Base-by-base conservation (phyloP, 305 asterid genomes). In the Fraxinus paxiana region DNA sequence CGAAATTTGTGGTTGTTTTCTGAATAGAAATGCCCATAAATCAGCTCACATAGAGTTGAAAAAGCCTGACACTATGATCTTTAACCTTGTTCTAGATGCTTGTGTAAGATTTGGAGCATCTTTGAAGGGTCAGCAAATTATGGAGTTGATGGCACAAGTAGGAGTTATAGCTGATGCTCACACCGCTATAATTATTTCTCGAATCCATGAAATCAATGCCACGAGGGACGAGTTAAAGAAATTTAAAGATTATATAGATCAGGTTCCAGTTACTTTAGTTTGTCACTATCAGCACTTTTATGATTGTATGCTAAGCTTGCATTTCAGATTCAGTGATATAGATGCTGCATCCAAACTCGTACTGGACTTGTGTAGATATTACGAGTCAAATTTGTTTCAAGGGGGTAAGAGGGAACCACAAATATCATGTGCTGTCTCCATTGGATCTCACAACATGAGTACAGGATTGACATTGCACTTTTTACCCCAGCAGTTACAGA, bases 51-150 rank as follows among this genome's bases (percentile, higher is more conserved):
- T 80, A 2, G 90, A 79, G 83, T 76, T 86, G 83, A 85, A 85
- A 63, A 91, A 82, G 85, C 92, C 92, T 4, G 91, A 91, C 80
- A 86, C 87, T 4, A 37, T 83, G 82, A 82, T 92, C 67, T 96
- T 92, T 83, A 94, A 94, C 88, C 94, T 94, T 73, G 91, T 96
- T 86, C 96, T 96, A 69, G 92, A 93, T 87, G 94, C 92, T 22
- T 94, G 98, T 83, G 90, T 84, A 83, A 89, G 92, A 79, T 93
- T 88, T 77, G 89, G 88, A 80, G 88, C 92, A 26, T 85, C 92
- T 77, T 84, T 88, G 76, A 93, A 88, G 82, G 97, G 93, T 75
- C 93, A 88, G 61, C 89, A 81, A 83, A 82, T 92, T 77, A 85
- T 92, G 63, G 99, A 92, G 91, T 84, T 91, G 78, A 93, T 95